Evolutionary conservation across 179 eudicot species (phyloP).

Genomic region (Drosera spatulata): DNA sequence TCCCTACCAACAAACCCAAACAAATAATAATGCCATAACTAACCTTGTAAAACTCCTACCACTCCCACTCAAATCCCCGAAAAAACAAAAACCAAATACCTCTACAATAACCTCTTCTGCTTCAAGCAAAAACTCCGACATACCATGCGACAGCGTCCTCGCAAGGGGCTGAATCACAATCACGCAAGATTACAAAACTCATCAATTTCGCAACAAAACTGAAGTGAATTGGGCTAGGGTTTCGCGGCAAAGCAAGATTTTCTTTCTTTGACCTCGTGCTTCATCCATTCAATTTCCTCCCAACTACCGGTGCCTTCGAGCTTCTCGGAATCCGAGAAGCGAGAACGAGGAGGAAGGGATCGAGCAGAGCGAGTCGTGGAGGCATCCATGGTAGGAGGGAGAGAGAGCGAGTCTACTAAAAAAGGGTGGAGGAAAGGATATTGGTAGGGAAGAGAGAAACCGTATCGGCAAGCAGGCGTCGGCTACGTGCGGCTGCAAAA

Average conservation of each 20-base stretch:
- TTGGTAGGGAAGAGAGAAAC: too few species aligned
- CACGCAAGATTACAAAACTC: slow-evolving; percentile 1
- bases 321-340: slow-evolving; percentile 45
- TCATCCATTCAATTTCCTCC: slow-evolving; percentile 88
- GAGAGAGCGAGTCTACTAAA: too few species aligned
- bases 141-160: slow-evolving; percentile 51
- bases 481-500: too few species aligned
- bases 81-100: slow-evolving; percentile 19
- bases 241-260: neutral
- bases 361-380: slow-evolving; percentile 24
- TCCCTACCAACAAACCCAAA: slow-evolving; percentile 28
- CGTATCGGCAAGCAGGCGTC: too few species aligned
- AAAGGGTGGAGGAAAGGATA: too few species aligned
- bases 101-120: slow-evolving; percentile 63
- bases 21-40: too few species aligned
- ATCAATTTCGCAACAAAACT: neutral
- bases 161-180: slow-evolving; percentile 32
- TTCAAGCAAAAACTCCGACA: slow-evolving; percentile 58
- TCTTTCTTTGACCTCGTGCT: slow-evolving; percentile 37
- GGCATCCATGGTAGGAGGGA: slow-evolving; percentile 28
- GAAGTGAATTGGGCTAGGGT: slow-evolving; percentile 9
- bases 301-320: slow-evolving; percentile 71
- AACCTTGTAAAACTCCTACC: too few species aligned
- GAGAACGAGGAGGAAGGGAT: slow-evolving; percentile 27
- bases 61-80: too few species aligned